phyloP scores from a whole-genome alignment of 441 rosid genomes.

The Pelargonium fulgidum region DNA sequence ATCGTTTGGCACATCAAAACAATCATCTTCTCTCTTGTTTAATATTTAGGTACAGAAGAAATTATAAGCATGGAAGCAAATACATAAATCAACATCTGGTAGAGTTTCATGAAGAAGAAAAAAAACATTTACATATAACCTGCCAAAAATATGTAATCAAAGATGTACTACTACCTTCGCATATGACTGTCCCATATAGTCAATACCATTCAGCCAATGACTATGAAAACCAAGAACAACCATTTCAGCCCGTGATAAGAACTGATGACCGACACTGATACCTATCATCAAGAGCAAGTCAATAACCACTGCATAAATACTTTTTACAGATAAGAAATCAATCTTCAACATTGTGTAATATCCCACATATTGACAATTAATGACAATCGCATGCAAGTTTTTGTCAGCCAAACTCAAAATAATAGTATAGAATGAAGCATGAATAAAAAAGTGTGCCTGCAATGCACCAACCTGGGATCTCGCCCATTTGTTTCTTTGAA shows the following conservation, averaged over 20 bases:
- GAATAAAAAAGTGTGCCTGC: background rate
- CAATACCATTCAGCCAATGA: slow-evolving; percentile 90
- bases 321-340: background rate
- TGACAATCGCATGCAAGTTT: background rate
- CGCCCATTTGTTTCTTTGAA: slow-evolving; percentile 54
- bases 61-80: background rate
- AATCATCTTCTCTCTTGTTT: too few relatives aligned
- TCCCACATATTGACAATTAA: background rate
- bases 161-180: slow-evolving; percentile 26
- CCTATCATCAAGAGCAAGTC: slow-evolving; percentile 39
- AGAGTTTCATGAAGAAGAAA: background rate
- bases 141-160: background rate
- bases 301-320: slow-evolving; percentile 13
- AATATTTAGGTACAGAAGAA: background rate
- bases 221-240: slow-evolving; percentile 71
- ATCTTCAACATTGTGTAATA: background rate
- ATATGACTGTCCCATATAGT: slow-evolving; percentile 55
- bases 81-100: background rate
- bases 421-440: background rate
- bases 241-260: slow-evolving; percentile 88
- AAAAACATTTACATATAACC: background rate
- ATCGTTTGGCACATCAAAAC: too few relatives aligned
- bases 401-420: slow-evolving; percentile 4
- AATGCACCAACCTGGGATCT: slow-evolving; percentile 55
- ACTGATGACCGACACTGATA: slow-evolving; percentile 67